Conservation (phyloP, 768 basidiomycete genomes). For the Pulveroboletus sp. region DNA sequence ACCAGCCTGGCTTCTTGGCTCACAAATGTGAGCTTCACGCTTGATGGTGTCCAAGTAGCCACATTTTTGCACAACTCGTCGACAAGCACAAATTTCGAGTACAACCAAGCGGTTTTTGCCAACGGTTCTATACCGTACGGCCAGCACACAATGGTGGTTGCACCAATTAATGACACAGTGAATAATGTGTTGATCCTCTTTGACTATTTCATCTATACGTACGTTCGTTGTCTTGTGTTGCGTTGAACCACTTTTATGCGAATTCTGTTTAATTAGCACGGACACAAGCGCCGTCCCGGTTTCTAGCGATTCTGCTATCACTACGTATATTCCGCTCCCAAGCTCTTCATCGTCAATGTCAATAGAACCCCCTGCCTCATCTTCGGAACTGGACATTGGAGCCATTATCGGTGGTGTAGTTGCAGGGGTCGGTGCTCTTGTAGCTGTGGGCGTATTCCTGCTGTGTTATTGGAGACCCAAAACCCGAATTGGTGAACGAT, state of each 20-base stretch:
- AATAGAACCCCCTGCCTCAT: not conserved
- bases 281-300: not conserved
- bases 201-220: conserved; percentile 19
- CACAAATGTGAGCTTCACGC: conserved; percentile 8
- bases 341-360: no score
- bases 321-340: no score
- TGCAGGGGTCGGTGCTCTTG: not conserved
- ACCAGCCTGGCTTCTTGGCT: not conserved
- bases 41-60: not conserved
- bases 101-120: conserved; percentile 12
- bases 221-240: not conserved
- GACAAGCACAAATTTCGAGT: not conserved
- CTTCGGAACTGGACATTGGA: not conserved
- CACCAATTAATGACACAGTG: not conserved
- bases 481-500: not conserved
- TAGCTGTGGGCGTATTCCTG: not conserved
- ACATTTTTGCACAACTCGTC: not conserved
- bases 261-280: conserved; percentile 2
- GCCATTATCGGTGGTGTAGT: conserved; percentile 7
- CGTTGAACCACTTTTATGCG: not conserved
- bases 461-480: conserved; percentile 3
- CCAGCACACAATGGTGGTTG: conserved; percentile 2
- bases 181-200: conserved; percentile 7
- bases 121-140: conserved; percentile 2
- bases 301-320: no score